Conservation (phyloP, 1,284 basidiomycete species). For the Naganishia cerealis region DNA sequence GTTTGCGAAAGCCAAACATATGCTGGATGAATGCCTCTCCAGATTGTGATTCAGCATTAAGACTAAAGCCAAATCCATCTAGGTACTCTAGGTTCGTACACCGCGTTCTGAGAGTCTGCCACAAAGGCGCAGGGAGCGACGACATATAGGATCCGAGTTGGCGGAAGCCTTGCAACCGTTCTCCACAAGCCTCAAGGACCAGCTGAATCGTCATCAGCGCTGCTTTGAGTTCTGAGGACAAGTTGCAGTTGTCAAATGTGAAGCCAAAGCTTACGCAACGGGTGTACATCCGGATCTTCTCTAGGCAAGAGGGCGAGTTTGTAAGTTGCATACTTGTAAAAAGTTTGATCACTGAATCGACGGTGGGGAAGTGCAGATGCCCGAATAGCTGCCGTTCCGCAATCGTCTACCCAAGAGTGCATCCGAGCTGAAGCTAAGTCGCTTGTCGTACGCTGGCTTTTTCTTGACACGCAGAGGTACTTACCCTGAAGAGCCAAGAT, state of each 20-base stretch:
- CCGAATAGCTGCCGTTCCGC: conserved; percentile 5
- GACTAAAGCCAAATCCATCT: conserved; percentile 11
- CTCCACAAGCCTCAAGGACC: conserved; percentile 5
- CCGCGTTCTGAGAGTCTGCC: conserved; percentile 1
- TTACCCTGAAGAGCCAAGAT: conserved; percentile 14
- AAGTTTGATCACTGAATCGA: neutral
- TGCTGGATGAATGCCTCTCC: conserved; percentile 7
- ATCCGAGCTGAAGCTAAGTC: neutral
- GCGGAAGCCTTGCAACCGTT: conserved; percentile 7
- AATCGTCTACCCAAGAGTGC: neutral
- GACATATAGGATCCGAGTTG: conserved; percentile 12
- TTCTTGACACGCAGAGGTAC: neutral
- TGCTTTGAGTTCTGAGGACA: neutral
- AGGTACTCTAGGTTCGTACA: conserved; percentile 3
- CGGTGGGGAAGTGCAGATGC: conserved; percentile 3
- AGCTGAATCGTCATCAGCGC: neutral
- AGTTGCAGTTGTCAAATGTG: conserved; percentile 2
- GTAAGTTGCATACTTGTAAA: neutral
- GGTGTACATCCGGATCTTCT: conserved; percentile 3
- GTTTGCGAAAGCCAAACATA: neutral
- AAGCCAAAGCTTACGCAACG: conserved; percentile 23
- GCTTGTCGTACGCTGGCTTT: neutral
- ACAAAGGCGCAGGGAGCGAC: conserved; percentile 1
- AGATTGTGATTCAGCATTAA: conserved; percentile 5
- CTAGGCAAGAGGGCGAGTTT: neutral